phyloP scores from a whole-genome alignment of 192 early-diverging fungal species.

The Backusella liffmaniae region DNA sequence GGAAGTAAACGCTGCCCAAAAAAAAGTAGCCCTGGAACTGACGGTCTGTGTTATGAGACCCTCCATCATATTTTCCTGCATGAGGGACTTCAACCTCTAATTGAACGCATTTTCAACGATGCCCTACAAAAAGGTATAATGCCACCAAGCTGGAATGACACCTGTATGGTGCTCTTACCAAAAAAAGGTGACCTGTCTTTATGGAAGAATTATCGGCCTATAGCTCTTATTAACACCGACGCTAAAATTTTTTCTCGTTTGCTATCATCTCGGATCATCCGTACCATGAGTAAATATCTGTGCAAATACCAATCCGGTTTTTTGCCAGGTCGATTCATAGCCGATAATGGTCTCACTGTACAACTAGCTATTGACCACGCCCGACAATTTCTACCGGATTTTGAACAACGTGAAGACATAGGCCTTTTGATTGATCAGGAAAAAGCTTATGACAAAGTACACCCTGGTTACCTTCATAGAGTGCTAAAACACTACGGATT shows the following conservation, averaged over 20 bases:
- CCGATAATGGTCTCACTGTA: conserved; percentile 21
- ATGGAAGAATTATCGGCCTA: conserved; percentile 24
- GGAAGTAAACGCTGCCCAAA: background rate
- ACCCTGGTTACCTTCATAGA: conserved; percentile 9
- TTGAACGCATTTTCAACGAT: background rate
- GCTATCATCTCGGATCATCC: background rate
- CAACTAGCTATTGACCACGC: background rate
- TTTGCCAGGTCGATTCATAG: conserved; percentile 11
- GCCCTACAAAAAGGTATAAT: background rate
- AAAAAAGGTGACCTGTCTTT: conserved; percentile 30
- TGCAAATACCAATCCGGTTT: background rate
- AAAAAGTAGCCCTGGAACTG: conserved; percentile 12
- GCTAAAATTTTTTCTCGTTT: conserved; percentile 22
- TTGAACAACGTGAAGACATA: background rate
- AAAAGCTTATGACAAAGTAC: background rate
- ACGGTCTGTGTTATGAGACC: conserved; percentile 13
- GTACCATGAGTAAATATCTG: background rate
- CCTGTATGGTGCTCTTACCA: conserved; percentile 21
- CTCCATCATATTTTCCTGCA: background rate
- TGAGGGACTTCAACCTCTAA: background rate
- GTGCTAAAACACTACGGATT: conserved; percentile 14
- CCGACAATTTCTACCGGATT: background rate
- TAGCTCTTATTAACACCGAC: conserved; percentile 24
- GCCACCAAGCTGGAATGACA: conserved; percentile 3
- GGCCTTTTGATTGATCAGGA: conserved; percentile 27